Percentiles rank a stretch among this genome's conserved stretches.
Evolutionary conservation across 2,329 filamentous ascomycete species (phyloP).

Genomic region (Mycosphaerella sp.): DNA sequence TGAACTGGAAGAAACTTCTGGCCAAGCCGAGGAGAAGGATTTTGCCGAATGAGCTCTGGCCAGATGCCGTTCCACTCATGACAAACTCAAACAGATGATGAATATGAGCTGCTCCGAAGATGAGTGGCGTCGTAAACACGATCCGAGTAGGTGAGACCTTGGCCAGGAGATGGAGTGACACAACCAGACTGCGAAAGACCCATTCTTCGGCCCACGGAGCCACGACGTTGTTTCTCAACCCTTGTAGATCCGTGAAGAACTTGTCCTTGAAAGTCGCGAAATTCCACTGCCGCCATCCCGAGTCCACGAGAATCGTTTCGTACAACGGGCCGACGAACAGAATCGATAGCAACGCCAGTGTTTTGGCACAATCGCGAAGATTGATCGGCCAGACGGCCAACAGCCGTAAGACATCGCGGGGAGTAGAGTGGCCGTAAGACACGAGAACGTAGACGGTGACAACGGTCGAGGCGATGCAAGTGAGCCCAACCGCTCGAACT

Average conservation of each 20-base stretch:
- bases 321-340: slow-evolving; percentile 83
- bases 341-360: slow-evolving; percentile 64
- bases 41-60: slow-evolving; percentile 10
- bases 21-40: slow-evolving; percentile 43
- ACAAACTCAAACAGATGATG: slow-evolving; percentile 97
- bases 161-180: slow-evolving; percentile 74
- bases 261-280: slow-evolving; percentile 49
- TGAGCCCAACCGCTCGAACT: slow-evolving; percentile 70
- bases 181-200: slow-evolving; percentile 80
- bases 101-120: slow-evolving; percentile 88
- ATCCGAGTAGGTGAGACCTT: slow-evolving; percentile 51
- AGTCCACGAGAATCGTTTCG: slow-evolving; percentile 68
- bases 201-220: slow-evolving; percentile 87
- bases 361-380: slow-evolving; percentile 42
- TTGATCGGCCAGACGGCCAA: slow-evolving; percentile 79
- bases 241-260: slow-evolving; percentile 66
- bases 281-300: slow-evolving; percentile 54
- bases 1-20: slow-evolving; percentile 74
- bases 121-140: slow-evolving; percentile 75
- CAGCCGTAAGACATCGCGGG: slow-evolving; percentile 55
- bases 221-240: slow-evolving; percentile 80
- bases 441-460: slow-evolving; percentile 62
- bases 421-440: slow-evolving; percentile 45
- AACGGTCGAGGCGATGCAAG: slow-evolving; percentile 62
- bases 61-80: slow-evolving; percentile 61